A percentile compares a stretch with the other conserved stretches of the same genome.
Conservation (phyloP, 345 rosid genomes). For the Gossypium raimondii region DNA sequence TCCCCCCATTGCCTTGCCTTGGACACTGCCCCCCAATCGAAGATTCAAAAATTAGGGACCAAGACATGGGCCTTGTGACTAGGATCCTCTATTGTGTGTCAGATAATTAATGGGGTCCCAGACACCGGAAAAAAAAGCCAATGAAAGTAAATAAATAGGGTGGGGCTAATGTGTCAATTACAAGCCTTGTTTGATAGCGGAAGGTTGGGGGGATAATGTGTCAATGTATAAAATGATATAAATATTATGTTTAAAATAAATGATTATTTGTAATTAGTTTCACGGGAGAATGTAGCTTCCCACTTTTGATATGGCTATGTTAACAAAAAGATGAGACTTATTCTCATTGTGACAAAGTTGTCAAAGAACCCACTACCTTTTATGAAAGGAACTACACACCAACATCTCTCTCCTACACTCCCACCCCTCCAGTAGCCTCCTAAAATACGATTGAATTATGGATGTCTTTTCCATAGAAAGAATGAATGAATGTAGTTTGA, state of each 20-base stretch:
- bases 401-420: background rate
- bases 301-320: conserved; percentile 5
- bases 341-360: conserved; percentile 12
- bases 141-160: background rate
- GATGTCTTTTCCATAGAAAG: background rate
- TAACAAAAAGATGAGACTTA: conserved; percentile 13
- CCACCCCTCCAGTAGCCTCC: background rate
- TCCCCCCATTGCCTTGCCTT: background rate
- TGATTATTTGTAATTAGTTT: no score
- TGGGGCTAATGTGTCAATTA: conserved; percentile 5
- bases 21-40: background rate
- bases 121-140: background rate
- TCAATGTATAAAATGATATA: no score
- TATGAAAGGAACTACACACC: conserved; percentile 16
- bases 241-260: no score
- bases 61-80: conserved; percentile 31
- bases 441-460: background rate
- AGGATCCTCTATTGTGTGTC: conserved; percentile 26
- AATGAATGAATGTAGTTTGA: background rate
- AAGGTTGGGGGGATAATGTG: conserved; percentile 1
- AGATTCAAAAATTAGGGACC: conserved; percentile 22
- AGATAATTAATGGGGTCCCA: background rate
- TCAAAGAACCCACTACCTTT: conserved; percentile 15
- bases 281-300: no score
- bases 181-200: conserved; percentile 9